A percentile compares a stretch with the other conserved stretches of the same genome.
phyloP scores from a whole-genome alignment of 768 basidiomycete genomes.

The Amanita thiersii region DNA sequence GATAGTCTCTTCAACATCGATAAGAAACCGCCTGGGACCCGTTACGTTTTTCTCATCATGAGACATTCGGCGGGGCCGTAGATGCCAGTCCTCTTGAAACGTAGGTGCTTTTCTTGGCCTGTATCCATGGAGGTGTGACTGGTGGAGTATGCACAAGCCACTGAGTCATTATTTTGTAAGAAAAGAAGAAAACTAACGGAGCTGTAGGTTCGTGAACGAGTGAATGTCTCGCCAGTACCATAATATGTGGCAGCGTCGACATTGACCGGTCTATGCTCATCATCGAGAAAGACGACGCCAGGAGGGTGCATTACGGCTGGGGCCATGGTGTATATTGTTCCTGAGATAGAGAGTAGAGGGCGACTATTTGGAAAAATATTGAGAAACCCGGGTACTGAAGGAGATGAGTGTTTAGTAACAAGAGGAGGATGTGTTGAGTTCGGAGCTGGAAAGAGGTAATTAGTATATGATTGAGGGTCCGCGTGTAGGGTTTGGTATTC shows the following conservation, averaged over 20 bases:
- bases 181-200: conserved; percentile 42
- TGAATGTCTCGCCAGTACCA: conserved; percentile 68
- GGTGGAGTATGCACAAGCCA: too few relatives aligned
- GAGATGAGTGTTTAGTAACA: conserved; percentile 2
- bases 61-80: conserved; percentile 72
- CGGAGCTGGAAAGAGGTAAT: conserved; percentile 1
- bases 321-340: conserved; percentile 38
- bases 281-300: conserved; percentile 60
- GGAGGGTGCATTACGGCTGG: conserved; percentile 59
- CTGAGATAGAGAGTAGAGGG: not conserved
- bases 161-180: too few relatives aligned
- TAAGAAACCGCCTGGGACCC: conserved; percentile 82
- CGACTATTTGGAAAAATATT: not conserved
- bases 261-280: conserved; percentile 41
- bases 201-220: conserved; percentile 84
- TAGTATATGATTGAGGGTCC: conserved; percentile 1
- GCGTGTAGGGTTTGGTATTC: not conserved
- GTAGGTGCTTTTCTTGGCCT: conserved; percentile 61
- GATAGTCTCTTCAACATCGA: conserved; percentile 98
- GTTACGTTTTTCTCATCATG: conserved; percentile 86
- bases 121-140: conserved; percentile 71
- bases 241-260: conserved; percentile 79
- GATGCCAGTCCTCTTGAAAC: conserved; percentile 73
- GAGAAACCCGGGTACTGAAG: conserved; percentile 1
- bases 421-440: not conserved